phyloP scores from a whole-genome alignment of 2,329 filamentous ascomycete genomes.

The Apiospora sp. region DNA sequence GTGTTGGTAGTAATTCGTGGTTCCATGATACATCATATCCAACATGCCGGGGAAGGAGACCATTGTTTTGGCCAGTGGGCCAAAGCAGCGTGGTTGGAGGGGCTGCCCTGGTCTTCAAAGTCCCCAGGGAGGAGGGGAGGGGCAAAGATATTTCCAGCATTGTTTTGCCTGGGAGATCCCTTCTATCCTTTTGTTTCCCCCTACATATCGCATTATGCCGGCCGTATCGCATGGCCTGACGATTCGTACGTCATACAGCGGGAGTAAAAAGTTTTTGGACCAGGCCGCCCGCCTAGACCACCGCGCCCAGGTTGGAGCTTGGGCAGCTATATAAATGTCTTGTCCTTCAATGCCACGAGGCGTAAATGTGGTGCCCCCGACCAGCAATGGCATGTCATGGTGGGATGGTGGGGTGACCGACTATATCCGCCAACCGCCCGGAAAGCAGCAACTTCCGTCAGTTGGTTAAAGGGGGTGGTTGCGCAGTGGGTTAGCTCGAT shows the following conservation, averaged over 20 bases:
- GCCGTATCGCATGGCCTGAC: neutral
- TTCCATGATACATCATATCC: slow-evolving; percentile 17
- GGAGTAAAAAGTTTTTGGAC: neutral
- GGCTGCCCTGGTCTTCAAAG: neutral
- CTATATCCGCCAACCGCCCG: neutral
- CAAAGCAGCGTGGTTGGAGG: neutral
- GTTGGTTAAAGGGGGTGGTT: slow-evolving; percentile 9
- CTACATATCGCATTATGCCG: slow-evolving; percentile 1
- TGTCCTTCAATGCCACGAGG: slow-evolving; percentile 13
- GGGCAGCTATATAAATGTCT: slow-evolving; percentile 31
- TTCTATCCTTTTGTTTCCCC: neutral
- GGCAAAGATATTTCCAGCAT: neutral
- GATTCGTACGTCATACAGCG: slow-evolving; percentile 3
- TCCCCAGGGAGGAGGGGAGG: neutral
- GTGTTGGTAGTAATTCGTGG: no score
- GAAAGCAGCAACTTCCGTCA: slow-evolving; percentile 9
- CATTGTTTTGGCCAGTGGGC: neutral
- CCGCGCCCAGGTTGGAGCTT: slow-evolving; percentile 3
- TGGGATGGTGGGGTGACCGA: slow-evolving; percentile 8
- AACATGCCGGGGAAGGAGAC: neutral
- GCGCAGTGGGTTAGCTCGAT: neutral
- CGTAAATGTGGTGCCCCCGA: neutral
- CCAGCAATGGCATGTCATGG: slow-evolving; percentile 19
- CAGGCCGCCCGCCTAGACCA: neutral
- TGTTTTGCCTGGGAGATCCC: neutral